phyloP scores from a whole-genome alignment of 2,329 filamentous ascomycete species.

The Rasamsonia emersonii region DNA sequence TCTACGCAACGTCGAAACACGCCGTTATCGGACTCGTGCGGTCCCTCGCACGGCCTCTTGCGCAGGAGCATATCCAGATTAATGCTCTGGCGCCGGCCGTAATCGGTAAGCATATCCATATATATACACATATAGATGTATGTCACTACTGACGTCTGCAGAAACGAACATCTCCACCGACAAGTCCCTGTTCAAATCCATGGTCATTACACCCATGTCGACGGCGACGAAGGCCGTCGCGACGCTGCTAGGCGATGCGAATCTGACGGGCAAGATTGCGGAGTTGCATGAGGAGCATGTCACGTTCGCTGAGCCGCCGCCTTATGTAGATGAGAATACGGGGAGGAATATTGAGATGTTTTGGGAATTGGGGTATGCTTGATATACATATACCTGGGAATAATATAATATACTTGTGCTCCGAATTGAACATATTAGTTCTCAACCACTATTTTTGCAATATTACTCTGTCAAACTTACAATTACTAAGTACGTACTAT shows the following conservation, averaged over 20 bases:
- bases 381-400: no score
- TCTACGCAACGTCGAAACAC: constrained; percentile 43
- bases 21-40: constrained; percentile 44
- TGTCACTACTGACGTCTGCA: constrained; percentile 11
- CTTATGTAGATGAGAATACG: constrained; percentile 42
- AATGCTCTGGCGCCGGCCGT: constrained; percentile 45
- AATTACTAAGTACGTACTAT: no score
- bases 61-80: constrained; percentile 38
- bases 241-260: constrained; percentile 33
- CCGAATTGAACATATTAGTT: no score
- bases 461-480: no score
- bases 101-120: constrained; percentile 31
- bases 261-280: constrained; percentile 38
- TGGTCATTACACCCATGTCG: constrained; percentile 45
- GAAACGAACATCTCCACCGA: constrained; percentile 41
- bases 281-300: constrained; percentile 46
- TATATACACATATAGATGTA: background rate
- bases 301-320: constrained; percentile 37
- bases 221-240: constrained; percentile 39
- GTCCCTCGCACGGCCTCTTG: constrained; percentile 36
- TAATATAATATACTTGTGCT: no score
- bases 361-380: constrained; percentile 41
- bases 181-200: constrained; percentile 37
- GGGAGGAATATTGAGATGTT: constrained; percentile 41
- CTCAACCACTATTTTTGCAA: no score